A percentile compares a stretch with the other conserved stretches of the same genome.
phyloP scores from a whole-genome alignment of 78 protist species.

The Dictyostelium capitatum region DNA sequence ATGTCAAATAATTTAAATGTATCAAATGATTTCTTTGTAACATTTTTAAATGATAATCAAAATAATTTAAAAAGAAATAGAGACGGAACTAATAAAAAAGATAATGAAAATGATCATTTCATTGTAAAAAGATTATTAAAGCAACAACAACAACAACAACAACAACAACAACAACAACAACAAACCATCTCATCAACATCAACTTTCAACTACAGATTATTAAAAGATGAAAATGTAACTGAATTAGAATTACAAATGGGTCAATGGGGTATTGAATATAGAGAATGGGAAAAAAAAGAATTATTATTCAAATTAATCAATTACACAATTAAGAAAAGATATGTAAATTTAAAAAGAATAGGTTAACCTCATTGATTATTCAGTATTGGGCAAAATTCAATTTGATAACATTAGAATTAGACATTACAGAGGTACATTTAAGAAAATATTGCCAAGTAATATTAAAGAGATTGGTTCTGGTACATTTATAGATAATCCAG shows the following conservation, averaged over 20 bases:
- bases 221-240: not conserved
- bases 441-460: not conserved
- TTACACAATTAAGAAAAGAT: not conserved
- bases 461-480: no score
- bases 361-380: no score
- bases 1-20: not conserved
- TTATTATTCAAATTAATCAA: not conserved
- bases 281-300: no score
- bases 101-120: not conserved
- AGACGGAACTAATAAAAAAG: no score
- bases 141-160: no score
- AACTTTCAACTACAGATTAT: not conserved
- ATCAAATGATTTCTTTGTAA: not conserved
- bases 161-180: no score
- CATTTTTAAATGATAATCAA: no score
- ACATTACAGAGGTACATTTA: not conserved
- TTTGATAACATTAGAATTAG: not conserved
- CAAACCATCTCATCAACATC: not conserved
- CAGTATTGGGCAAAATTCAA: not conserved
- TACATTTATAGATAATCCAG: no score
- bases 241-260: not conserved
- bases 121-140: not conserved
- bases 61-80: no score
- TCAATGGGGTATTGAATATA: not conserved
- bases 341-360: not conserved